Base-by-base conservation (phyloP, 2,329 filamentous ascomycete genomes). In the Xylariaceae sp. region DNA sequence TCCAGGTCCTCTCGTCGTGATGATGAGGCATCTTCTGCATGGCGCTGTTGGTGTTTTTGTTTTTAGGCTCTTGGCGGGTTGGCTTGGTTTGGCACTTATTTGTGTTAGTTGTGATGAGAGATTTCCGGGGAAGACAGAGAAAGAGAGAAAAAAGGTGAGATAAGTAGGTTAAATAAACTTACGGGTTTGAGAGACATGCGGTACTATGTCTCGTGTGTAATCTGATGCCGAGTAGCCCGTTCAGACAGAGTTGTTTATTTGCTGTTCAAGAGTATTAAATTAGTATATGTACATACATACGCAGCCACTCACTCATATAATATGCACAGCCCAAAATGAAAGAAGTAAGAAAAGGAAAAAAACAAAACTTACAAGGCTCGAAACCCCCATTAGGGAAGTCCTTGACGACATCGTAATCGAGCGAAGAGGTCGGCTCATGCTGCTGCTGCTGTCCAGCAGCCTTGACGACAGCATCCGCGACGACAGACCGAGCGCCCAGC, bases 191-290 rank as follows among this genome's bases (percentile, higher is more conserved):
- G 3, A 34, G 43, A 21, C 40, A 43, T 3, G 38, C 35, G 9
- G 17, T 18, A 24, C 21, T 24, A 40, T 46, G 43, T 13, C 28
- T 36, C 14, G 46, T 35, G 19, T 46, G 46, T 16, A 48, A 21
- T 16, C 40, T 48, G 14, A 48, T 46, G 13, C 46, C 46, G 26
- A 46, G 26, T 30, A 48, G 30, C 40, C 46, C 46, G 33, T 48
- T 43, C 43, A 48, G 30, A 46, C 46, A 48, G 40, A 48, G 46
- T 40, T 48, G 46, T 43, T 48, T 48, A 37, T 48, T 48, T 40
- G 46, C 46, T 48, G 9, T 28, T 28, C 8, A 13, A 28, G 26
- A 9, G 26, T 8, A n/a, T 28, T 28, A 24, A 11, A 7, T 11
- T 24, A 7, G 21, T 24, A 11, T 24, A 24, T 24, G 21, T 24